Percentiles rank a stretch among this genome's conserved stretches.
These are phyloP conservation scores for Tricharina praecox DNA, from an alignment of 495 filamentous ascomycete species.

Conservation along the genomic window DNA sequence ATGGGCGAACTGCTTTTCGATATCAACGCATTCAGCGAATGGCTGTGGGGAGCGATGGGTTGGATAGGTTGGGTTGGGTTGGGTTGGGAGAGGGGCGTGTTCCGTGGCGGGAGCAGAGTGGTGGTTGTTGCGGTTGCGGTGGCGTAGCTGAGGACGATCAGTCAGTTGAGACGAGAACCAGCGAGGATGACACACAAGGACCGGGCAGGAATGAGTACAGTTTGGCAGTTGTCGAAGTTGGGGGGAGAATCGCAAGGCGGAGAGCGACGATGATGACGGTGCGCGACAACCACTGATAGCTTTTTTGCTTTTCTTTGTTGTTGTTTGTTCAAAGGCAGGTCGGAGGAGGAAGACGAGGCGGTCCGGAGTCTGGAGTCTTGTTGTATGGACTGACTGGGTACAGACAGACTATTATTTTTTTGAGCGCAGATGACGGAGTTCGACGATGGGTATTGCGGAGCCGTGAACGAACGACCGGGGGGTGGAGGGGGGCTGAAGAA, in stretches of 20 bases:
- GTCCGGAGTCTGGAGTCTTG: constrained; percentile 1
- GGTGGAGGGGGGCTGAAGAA: too few relatives aligned
- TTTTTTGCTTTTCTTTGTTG: too few relatives aligned
- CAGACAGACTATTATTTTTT: background rate
- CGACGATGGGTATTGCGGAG: too few relatives aligned
- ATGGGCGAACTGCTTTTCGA: background rate
- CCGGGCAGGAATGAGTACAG: background rate
- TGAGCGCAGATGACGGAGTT: constrained; percentile 1
- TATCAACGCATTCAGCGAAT: background rate
- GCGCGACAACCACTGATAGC: background rate
- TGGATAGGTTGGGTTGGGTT: too few relatives aligned
- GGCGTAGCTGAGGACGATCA: constrained; percentile 4
- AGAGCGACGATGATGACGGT: background rate
- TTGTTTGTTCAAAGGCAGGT: background rate
- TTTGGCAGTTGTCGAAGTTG: background rate
- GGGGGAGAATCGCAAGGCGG: constrained; percentile 1
- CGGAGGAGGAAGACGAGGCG: background rate
- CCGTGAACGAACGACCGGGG: too few relatives aligned
- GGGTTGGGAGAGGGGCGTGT: too few relatives aligned
- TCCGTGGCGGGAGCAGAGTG: background rate
- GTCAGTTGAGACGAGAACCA: background rate
- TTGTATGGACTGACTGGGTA: too few relatives aligned
- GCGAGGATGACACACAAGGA: constrained; percentile 3
- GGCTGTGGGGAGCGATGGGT: background rate
- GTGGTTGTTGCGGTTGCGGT: background rate